Evolutionary conservation across 2,329 filamentous ascomycete genomes (phyloP), one percentile per base, ranked within the genome.

Genomic region (Chalaropsis ovoidea): DNA sequence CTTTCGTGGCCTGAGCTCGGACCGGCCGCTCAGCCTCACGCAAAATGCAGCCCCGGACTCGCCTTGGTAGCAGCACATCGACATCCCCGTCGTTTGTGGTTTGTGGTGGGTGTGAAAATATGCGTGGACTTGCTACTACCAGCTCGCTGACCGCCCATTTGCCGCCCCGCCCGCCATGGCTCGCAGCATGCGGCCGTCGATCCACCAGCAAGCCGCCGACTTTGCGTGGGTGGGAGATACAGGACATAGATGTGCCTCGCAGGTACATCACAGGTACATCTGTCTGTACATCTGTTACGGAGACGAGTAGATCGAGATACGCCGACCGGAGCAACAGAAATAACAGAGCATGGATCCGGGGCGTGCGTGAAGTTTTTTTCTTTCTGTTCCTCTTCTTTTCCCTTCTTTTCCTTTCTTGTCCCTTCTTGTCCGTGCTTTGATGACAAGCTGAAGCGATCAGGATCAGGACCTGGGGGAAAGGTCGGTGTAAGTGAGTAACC

Each of bases 21-120:
- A 56, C 52, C 52, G 24, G 27, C 10, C 52, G 13, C 52, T 56
- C 52, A 56, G 52, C 52, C 52, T 56, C 52, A 56, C 42, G 11
- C 42, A 31, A 43, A 10, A 43, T 43, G 42, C 42, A 31, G 52
- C 52, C 24, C 52, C 52, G 52, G 52, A 31, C 52, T 56, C 52
- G 52, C 52, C 52, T 56, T 56, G 7, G 24, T 56, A 27, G 52
- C 22, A 56, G 52, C 15, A 27, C 52, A 31, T 56, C 15, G 6
- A 43, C 17, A 15, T n/a, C 4, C 17, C 42, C 42, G 42, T n/a
- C 42, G 2, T 6, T 31, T 31, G 3, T 31, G 31, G 6, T 31
- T 31, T 31, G 6, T 31, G 31, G n/a, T n/a, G n/a, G n/a, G n/a
- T n/a, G n/a, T n/a, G n/a, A n/a, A n/a, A n/a, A 54, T 31, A 56